Base-by-base conservation (phyloP, 495 filamentous ascomycete species). In the Penicillium atrosanguineum region DNA sequence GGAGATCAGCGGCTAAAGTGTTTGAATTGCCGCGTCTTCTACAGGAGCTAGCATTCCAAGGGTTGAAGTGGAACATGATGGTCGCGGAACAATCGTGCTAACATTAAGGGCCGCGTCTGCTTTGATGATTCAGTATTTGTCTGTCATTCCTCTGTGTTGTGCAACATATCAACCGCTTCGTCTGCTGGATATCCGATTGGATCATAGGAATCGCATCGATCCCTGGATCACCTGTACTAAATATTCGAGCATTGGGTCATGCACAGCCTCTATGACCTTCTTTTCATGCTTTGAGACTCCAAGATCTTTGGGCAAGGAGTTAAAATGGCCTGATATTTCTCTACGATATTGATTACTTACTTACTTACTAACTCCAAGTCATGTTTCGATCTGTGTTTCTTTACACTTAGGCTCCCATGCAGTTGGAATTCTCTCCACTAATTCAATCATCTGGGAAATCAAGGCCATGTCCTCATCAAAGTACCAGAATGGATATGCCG, bases 191-290 rank as follows among this genome's bases (percentile, higher is more conserved):
- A 49, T 23, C 26, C 59, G 55, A 49, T 36, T 57, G 16, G 50
- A 50, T 18, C 50, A 45, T 53, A 60, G 25, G 14, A 60, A 56
- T 18, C 46, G 45, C 49, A 60, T 56, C 34, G 53, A 53, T 43
- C 57, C 46, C 53, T 47, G 25, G 19, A 15, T 53, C 31, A 53
- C 46, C 19, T 21, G 34, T 40, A 56, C 38, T 15, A 60, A 18
- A 56, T 53, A 45, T 14, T 46, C 6, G 28, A 56, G 31, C 28
- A 18, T 46, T 43, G 53, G 40, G 29, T 60, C 19, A 20, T 19
- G 44, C 39, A 44, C 31, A 1, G 2, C 16, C 37, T 46, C 39
- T 18, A 48, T 38, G 44, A 60, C 56, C 12, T 60, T 56, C 31
- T 28, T 38, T 55, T 56, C 40, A 31, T 52, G n/a, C 44, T 49